Base-by-base conservation (phyloP, 768 basidiomycete genomes). In the Rhodotorula kratochvilovae region DNA sequence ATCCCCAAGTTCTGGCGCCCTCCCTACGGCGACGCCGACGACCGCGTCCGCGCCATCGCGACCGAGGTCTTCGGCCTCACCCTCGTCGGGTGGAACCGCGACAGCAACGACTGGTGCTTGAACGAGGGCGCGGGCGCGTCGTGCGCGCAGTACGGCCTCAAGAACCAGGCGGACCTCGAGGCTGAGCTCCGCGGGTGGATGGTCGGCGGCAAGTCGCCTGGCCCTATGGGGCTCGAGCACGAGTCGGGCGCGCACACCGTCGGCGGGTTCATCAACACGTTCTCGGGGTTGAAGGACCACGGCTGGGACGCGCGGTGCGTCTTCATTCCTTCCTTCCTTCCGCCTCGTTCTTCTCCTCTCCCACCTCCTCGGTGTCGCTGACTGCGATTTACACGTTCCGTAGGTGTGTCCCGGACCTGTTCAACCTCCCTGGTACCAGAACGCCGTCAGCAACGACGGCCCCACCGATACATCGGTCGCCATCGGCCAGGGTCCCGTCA, bases 1-100 rank as follows among this genome's bases (percentile, higher is more conserved):
- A 77, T 87, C n/a, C 85, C 88, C 25, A 81, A 82, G 58, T 93
- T 84, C 83, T 96, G 92, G 92, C 82, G 91, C n/a, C 91, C 91
- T 3, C 91, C 91, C 15, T 92, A 62, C 48, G 79, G 80, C 15
- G 80, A 94, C 79, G 85, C 85, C 56, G 94, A 98, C 78, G 85
- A 85, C 80, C 86, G 94, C 59, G 90, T 95, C 43, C 83, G 86
- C 48, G 87, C 92, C 7, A 90, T 98, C 77, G 94, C 93, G 35
- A 83, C 85, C 78, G 87, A 91, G 78, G 88, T 93, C 43, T 93
- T 96, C 78, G 91, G 90, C 35, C 80, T 97, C 73, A 61, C 46
- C 3, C 46, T 51, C 11, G 54, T 55, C 15, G 61, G 23, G n/a
- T 97, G 94, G 94, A 93, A 95, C 80, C 85, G 87, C 69, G 93